Conservation (phyloP, 2,329 filamentous ascomycete genomes). For the Incumbomyces lentus region DNA sequence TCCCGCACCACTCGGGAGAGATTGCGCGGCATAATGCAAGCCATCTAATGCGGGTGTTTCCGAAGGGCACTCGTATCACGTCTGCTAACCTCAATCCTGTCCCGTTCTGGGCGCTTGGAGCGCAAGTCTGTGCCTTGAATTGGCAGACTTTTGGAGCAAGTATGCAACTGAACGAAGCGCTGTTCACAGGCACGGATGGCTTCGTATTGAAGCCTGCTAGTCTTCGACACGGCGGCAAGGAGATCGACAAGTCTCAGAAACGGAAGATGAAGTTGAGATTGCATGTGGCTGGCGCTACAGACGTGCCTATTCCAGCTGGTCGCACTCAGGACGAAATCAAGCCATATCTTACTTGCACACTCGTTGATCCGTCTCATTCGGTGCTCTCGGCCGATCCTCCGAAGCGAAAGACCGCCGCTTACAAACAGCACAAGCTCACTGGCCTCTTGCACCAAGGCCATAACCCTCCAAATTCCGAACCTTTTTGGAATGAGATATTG, state of each 20-base stretch:
- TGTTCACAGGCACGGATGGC: slow-evolving; percentile 19
- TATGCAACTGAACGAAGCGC: slow-evolving; percentile 19
- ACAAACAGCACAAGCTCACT: slow-evolving; percentile 19
- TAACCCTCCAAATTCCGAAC: slow-evolving; percentile 14
- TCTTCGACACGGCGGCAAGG: slow-evolving; percentile 13
- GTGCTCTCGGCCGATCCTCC: slow-evolving; percentile 9
- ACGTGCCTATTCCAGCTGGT: slow-evolving; percentile 14
- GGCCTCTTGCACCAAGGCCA: slow-evolving; percentile 12
- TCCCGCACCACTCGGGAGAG: slow-evolving; percentile 11
- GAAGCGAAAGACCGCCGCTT: slow-evolving; percentile 18
- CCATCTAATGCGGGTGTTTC: slow-evolving; percentile 20
- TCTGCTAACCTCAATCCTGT: slow-evolving; percentile 19
- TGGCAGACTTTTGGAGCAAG: slow-evolving; percentile 20
- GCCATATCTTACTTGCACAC: slow-evolving; percentile 20
- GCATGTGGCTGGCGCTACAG: slow-evolving; percentile 17
- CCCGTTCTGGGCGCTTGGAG: slow-evolving; percentile 17
- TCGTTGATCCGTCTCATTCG: slow-evolving; percentile 13
- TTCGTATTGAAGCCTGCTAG: slow-evolving; percentile 18
- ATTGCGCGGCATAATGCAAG: slow-evolving; percentile 17
- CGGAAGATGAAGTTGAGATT: slow-evolving; percentile 14
- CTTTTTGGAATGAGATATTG: slow-evolving; percentile 18
- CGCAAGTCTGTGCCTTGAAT: slow-evolving; percentile 19
- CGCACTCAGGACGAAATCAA: slow-evolving; percentile 16
- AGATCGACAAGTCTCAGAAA: slow-evolving; percentile 6
- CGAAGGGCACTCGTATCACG: slow-evolving; percentile 19